Percentiles rank a stretch among this genome's conserved stretches.
phyloP scores from a whole-genome alignment of 495 filamentous ascomycete species.

The Tuber indicum region DNA sequence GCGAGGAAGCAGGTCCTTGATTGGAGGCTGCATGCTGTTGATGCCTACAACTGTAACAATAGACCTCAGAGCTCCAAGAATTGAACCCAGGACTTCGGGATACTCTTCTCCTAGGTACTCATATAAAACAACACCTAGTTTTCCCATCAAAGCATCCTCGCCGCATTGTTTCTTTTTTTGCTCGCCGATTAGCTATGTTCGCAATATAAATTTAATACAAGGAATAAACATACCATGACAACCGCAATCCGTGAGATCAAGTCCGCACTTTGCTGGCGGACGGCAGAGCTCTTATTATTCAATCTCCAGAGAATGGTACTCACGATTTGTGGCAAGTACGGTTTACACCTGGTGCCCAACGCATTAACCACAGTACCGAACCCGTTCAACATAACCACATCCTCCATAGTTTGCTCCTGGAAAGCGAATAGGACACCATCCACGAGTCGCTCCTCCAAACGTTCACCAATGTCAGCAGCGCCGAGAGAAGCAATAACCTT shows the following conservation, averaged over 20 bases:
- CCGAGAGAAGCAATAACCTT: slow-evolving; percentile 89
- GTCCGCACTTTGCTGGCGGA: slow-evolving; percentile 95
- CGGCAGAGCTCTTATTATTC: slow-evolving; percentile 94
- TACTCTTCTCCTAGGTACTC: slow-evolving; percentile 99
- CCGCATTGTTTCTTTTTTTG: slow-evolving; percentile 69
- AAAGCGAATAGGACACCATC: slow-evolving; percentile 97
- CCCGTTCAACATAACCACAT: slow-evolving; percentile 94
- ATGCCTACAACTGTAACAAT: slow-evolving; percentile 99
- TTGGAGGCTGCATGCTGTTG: slow-evolving; percentile 97
- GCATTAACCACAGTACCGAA: slow-evolving; percentile 98
- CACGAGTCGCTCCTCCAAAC: slow-evolving; percentile 84
- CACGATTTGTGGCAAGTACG: slow-evolving; percentile 93
- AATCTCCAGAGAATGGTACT: slow-evolving; percentile 94
- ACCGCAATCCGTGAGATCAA: slow-evolving; percentile 93
- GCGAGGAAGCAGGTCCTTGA: slow-evolving; percentile 89
- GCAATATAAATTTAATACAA: background rate
- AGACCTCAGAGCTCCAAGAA: slow-evolving; percentile 85
- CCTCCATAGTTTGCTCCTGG: slow-evolving; percentile 97
- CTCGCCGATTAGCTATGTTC: slow-evolving; percentile 14
- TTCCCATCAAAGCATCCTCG: slow-evolving; percentile 91
- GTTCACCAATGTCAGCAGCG: slow-evolving; percentile 86
- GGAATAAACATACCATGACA: slow-evolving; percentile 59
- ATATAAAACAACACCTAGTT: slow-evolving; percentile 92
- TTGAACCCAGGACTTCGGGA: slow-evolving; percentile 94
- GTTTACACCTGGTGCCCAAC: slow-evolving; percentile 86